These are phyloP conservation scores for Priceomyces medius DNA, from an alignment of 805 yeast genomes.

Conservation along the genomic window DNA sequence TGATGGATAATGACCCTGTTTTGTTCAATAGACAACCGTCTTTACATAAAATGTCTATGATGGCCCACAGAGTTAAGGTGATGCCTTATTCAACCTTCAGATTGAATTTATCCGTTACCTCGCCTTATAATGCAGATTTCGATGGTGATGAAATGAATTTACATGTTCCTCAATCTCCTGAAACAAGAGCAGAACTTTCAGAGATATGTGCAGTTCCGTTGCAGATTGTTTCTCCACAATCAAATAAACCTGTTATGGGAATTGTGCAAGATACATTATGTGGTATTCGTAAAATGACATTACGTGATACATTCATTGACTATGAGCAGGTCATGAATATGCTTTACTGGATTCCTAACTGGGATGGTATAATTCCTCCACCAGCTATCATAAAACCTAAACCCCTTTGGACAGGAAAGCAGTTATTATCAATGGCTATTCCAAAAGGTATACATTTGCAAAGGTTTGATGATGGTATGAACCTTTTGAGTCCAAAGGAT, in stretches of 20 bases:
- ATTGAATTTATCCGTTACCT: conserved; percentile 92
- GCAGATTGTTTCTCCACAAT: conserved; percentile 97
- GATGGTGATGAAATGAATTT: conserved; percentile 99
- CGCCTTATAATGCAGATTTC: conserved; percentile 99
- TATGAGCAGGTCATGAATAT: conserved; percentile 95
- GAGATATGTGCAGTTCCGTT: conserved; percentile 96
- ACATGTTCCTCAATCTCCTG: conserved; percentile 98
- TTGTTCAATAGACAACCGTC: conserved; percentile 99
- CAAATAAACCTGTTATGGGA: conserved; percentile 99
- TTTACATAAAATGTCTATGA: conserved; percentile 98
- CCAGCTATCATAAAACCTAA: conserved; percentile 94
- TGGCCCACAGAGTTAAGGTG: conserved; percentile 97
- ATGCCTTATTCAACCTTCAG: conserved; percentile 99
- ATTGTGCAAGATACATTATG: conserved; percentile 98
- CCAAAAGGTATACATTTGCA: conserved; percentile 95
- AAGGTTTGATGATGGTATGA: conserved; percentile 87
- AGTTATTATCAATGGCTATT: conserved; percentile 84
- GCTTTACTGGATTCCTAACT: conserved; percentile 94
- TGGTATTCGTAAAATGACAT: conserved; percentile 94
- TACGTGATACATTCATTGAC: conserved; percentile 84
- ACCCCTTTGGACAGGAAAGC: conserved; percentile 98
- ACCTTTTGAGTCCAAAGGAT: conserved; percentile 82
- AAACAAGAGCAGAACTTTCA: conserved; percentile 93
- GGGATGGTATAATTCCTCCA: conserved; percentile 98
- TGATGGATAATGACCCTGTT: conserved; percentile 97